phyloP scores from a whole-genome alignment of 768 basidiomycete species.

The Boletus rufocinnamomeus region DNA sequence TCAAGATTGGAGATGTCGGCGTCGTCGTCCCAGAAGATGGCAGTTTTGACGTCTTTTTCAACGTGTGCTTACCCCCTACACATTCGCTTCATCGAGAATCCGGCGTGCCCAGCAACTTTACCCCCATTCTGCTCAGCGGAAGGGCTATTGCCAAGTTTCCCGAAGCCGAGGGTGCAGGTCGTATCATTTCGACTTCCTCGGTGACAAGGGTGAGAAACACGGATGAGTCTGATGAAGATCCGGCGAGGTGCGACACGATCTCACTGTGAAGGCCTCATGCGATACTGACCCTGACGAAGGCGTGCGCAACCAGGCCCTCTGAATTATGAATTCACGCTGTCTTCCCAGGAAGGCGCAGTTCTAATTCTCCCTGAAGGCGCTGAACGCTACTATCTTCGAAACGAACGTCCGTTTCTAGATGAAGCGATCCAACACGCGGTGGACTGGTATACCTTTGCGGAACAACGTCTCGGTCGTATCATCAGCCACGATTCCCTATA shows the following conservation, averaged over 20 bases:
- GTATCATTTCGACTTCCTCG: slow-evolving; percentile 15
- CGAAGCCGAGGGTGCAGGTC: slow-evolving; percentile 11
- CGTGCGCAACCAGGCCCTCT: not conserved
- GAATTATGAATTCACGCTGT: slow-evolving; percentile 15
- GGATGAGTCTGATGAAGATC: not conserved
- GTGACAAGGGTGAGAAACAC: slow-evolving; percentile 4
- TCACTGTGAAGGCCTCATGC: too few relatives aligned
- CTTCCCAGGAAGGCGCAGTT: slow-evolving; percentile 31
- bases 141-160: slow-evolving; percentile 15
- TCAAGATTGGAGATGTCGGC: slow-evolving; percentile 40
- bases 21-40: slow-evolving; percentile 34
- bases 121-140: slow-evolving; percentile 15
- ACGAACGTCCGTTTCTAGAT: slow-evolving; percentile 21
- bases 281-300: not conserved
- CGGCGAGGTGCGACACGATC: slow-evolving; percentile 2
- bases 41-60: slow-evolving; percentile 40
- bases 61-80: slow-evolving; percentile 32
- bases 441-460: slow-evolving; percentile 33
- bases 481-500: slow-evolving; percentile 28
- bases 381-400: slow-evolving; percentile 22
- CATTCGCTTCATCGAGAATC: slow-evolving; percentile 20
- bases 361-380: slow-evolving; percentile 36
- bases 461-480: slow-evolving; percentile 19
- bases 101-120: slow-evolving; percentile 32
- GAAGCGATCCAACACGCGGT: slow-evolving; percentile 24